Evolutionary conservation across 345 rosid species (phyloP).

Genomic region (Noccaea caerulescens): DNA sequence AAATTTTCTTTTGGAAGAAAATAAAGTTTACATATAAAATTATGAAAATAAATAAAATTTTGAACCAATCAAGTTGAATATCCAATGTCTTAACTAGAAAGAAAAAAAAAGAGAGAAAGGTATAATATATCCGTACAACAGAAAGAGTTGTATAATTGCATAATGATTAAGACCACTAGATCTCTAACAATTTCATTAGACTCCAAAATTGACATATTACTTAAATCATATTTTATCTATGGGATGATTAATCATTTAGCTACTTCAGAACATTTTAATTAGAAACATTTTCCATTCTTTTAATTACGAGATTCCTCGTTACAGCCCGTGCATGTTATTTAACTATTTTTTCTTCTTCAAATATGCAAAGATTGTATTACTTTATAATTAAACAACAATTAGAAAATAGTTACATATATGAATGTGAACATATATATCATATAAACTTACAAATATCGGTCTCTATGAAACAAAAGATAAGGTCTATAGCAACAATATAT

Average conservation of each 20-base stretch:
- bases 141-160: conserved; percentile 20
- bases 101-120: not conserved
- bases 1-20: not conserved
- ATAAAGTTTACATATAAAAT: not conserved
- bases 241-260: conserved; percentile 16
- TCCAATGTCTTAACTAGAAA: too few relatives aligned
- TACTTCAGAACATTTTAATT: not conserved
- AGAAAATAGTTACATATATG: not conserved
- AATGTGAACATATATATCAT: conserved; percentile 12
- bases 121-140: conserved; percentile 30
- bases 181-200: conserved; percentile 25
- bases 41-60: not conserved
- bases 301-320: not conserved
- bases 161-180: conserved; percentile 37
- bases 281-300: not conserved
- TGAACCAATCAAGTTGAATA: too few relatives aligned
- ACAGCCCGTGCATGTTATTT: not conserved
- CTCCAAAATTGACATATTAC: not conserved
- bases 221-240: not conserved
- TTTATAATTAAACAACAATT: not conserved
- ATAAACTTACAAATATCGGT: not conserved
- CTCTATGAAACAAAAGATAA: not conserved
- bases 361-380: not conserved
- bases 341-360: not conserved
- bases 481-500: conserved; percentile 1